Percentiles rank a stretch among this genome's conserved stretches.
Conservation (phyloP, 129 eudicot genomes). For the Flaveria bidentis region DNA sequence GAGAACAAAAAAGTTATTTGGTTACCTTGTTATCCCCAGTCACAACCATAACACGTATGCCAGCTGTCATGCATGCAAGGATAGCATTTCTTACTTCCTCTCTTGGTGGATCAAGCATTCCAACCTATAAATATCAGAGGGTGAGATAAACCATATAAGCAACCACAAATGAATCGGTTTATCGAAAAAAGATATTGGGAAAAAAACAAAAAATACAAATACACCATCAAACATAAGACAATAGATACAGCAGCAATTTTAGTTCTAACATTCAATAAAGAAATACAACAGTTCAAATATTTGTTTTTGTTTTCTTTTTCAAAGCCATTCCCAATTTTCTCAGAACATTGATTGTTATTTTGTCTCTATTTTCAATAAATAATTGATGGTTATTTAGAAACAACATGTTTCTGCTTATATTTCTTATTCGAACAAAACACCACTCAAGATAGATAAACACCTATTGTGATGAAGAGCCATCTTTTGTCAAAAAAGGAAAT, state of each 20-base stretch:
- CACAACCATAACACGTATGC: conserved; percentile 97
- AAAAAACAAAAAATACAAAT: not conserved
- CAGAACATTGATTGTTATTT: not conserved
- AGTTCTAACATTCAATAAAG: conserved; percentile 7
- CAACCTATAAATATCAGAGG: conserved; percentile 52
- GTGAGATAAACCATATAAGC: conserved; percentile 10
- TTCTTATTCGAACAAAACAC: conserved; percentile 3
- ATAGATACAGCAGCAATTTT: not conserved
- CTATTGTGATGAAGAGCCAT: not conserved
- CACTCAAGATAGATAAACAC: not conserved
- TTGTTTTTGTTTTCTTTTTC: not conserved
- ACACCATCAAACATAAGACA: conserved; percentile 5
- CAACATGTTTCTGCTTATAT: not conserved
- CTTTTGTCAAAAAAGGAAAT: not conserved
- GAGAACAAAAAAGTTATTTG: not conserved
- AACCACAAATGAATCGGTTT: conserved; percentile 12
- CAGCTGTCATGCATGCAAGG: conserved; percentile 97
- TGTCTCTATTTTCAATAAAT: conserved; percentile 6
- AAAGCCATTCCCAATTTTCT: not conserved
- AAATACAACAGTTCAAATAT: not conserved
- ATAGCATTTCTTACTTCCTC: conserved; percentile 92
- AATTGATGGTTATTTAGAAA: not conserved
- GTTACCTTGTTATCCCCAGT: conserved; percentile 99
- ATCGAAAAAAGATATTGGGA: not conserved
- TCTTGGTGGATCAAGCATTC: conserved; percentile 99